Evolutionary conservation across 805 yeast genomes (phyloP).

Genomic region (Kazachstania taianensis): DNA sequence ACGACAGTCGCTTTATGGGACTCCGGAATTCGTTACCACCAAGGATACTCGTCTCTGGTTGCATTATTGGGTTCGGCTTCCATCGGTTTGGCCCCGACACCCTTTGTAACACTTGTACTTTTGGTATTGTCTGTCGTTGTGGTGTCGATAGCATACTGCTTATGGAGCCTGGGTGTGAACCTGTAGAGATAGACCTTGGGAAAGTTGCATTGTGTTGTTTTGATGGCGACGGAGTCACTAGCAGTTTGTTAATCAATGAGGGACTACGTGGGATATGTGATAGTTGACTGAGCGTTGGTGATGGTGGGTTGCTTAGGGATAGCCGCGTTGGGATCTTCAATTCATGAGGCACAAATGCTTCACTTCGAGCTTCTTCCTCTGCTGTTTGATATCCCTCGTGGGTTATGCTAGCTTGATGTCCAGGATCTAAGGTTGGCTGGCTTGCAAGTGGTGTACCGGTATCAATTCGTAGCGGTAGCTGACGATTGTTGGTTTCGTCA

Average conservation of each 20-base stretch:
- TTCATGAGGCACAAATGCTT: conserved; percentile 1
- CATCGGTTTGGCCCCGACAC: conserved; percentile 7
- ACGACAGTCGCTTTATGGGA: conserved; percentile 1
- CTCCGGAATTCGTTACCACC: conserved; percentile 3
- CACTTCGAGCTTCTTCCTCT: background rate
- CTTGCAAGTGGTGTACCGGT: too few species aligned
- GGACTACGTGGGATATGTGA: conserved; percentile 11
- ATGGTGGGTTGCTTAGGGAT: background rate
- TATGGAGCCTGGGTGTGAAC: background rate
- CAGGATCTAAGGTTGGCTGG: too few species aligned
- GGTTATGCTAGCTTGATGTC: too few species aligned
- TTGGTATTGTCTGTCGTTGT: conserved; percentile 2
- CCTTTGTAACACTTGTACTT: conserved; percentile 6
- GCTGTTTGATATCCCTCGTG: too few species aligned
- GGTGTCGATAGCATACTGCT: background rate
- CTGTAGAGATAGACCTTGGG: background rate
- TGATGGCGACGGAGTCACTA: conserved; percentile 8
- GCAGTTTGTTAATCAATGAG: conserved; percentile 14
- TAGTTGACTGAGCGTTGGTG: background rate
- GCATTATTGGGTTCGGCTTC: conserved; percentile 3
- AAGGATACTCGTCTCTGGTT: background rate
- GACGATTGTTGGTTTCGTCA: too few species aligned
- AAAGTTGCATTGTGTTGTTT: background rate
- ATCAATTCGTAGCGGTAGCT: background rate
- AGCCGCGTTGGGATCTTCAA: conserved; percentile 8